These are phyloP conservation scores for Rhodosporidiobolus odoratus DNA, from an alignment of 768 basidiomycete species.

Conservation along the genomic window DNA sequence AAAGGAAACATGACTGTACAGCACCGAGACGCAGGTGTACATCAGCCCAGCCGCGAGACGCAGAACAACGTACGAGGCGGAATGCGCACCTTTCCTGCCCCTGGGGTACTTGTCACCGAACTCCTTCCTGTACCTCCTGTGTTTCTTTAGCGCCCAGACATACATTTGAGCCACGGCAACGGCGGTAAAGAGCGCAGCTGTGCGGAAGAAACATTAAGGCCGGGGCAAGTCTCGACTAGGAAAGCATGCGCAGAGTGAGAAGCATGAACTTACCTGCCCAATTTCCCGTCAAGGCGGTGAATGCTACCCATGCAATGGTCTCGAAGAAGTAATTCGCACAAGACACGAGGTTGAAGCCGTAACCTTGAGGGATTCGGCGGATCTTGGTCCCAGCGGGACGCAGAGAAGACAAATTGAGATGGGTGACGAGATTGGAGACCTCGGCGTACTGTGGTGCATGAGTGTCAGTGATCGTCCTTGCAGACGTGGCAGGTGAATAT, in stretches of 20 bases:
- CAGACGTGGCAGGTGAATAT: background rate
- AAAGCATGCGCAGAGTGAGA: background rate
- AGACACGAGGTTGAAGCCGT: conserved; percentile 79
- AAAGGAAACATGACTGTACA: conserved; percentile 37
- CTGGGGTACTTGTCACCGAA: conserved; percentile 79
- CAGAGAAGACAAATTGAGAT: conserved; percentile 73
- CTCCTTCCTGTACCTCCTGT: conserved; percentile 81
- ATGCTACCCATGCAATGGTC: conserved; percentile 63
- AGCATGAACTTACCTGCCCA: conserved; percentile 57
- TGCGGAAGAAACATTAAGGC: background rate
- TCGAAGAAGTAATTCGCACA: conserved; percentile 97
- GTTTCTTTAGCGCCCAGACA: conserved; percentile 87
- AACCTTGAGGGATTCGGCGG: conserved; percentile 84
- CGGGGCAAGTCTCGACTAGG: conserved; percentile 47
- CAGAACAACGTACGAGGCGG: conserved; percentile 68
- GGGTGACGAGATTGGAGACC: conserved; percentile 75
- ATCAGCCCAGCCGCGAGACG: background rate
- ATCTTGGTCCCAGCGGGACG: conserved; percentile 68
- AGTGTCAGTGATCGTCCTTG: no score
- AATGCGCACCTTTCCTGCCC: conserved; percentile 56
- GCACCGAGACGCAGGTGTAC: background rate
- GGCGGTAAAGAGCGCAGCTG: conserved; percentile 57
- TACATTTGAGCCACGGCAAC: conserved; percentile 66
- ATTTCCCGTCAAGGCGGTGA: conserved; percentile 72
- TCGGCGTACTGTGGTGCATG: conserved; percentile 63